Base-by-base conservation (phyloP, 2,329 filamentous ascomycete genomes). In the Fusarium graminum region DNA sequence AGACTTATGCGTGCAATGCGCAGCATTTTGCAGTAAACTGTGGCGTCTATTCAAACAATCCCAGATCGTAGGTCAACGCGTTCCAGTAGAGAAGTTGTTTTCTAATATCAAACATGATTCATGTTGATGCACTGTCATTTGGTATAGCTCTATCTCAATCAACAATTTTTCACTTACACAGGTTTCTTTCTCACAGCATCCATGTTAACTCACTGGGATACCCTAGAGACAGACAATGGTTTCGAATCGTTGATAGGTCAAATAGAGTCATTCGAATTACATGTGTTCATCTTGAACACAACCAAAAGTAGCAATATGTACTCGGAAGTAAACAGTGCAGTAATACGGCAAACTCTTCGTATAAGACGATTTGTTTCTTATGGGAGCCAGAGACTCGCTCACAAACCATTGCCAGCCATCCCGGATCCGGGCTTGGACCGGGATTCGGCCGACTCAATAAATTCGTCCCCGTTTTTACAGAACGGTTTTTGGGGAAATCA, bases 401-500 rank as follows among this genome's bases (percentile, higher is more conserved):
- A 12, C 19, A 22, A 19, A 16, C 32, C 26, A 10, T 49, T 8
- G 16, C 12, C 6, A 22, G 16, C 12, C 6, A 22, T 34, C 10
- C 22, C 45, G 19, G 57, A 47, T 25, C 47, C 30, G 46, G 34
- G 22, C 28, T 44, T 57, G 16, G 34, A 39, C 52, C 66, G 49
- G 53, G 25, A 59, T 56, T 63, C 62, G 59, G 53, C 61, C 53
- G 59, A 38, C 43, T 42, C 16, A 39, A 36, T 38, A 63, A 63
- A 58, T 46, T 52, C 59, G 51, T 26, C 43, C n/a, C 59, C 51
- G 30, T 22, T 62, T 63, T 57, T 44, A 44, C 25, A 32, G 32
- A 56, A 51, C 57, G n/a, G 28, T 30, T 17, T 57, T 63, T 45
- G 50, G 57, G 42, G 49, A 61, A 68, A 63, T 69, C 66, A 60